phyloP scores from a whole-genome alignment of 1,284 basidiomycete genomes.

The Jaminaea rosea region DNA sequence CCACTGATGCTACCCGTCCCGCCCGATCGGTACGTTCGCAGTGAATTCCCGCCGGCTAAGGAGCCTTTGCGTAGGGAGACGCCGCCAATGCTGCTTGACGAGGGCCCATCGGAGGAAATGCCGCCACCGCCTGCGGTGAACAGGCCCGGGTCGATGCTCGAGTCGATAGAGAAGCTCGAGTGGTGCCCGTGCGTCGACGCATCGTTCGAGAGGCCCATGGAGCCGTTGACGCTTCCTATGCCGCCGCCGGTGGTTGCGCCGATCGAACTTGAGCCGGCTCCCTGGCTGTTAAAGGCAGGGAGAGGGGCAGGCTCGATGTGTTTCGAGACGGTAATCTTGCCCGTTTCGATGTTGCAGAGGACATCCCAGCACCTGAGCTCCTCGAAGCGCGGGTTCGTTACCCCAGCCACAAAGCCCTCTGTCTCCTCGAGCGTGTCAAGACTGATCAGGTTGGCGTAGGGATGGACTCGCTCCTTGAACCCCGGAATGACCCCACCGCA shows the following conservation, averaged over 20 bases:
- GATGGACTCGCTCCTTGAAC: slow-evolving; percentile 79
- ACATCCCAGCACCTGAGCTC: slow-evolving; percentile 80
- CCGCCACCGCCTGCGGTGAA: too few relatives aligned
- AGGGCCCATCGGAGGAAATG: too few relatives aligned
- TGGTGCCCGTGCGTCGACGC: too few relatives aligned
- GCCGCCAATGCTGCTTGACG: too few relatives aligned
- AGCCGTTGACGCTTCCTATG: slow-evolving; percentile 4
- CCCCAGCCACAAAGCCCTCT: slow-evolving; percentile 88
- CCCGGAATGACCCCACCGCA: slow-evolving; percentile 69
- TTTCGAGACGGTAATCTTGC: slow-evolving; percentile 73
- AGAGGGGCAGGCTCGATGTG: slow-evolving; percentile 56
- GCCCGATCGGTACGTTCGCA: slow-evolving; percentile 1
- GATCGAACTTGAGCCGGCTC: background rate
- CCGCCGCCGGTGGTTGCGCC: slow-evolving; percentile 8
- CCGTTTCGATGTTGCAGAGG: slow-evolving; percentile 76
- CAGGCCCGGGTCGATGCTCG: too few relatives aligned
- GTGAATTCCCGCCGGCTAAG: slow-evolving; percentile 21
- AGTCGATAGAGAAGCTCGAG: too few relatives aligned
- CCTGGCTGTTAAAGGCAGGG: background rate
- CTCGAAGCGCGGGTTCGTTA: slow-evolving; percentile 92
- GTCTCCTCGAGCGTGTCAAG: slow-evolving; percentile 80
- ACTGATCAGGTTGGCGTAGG: slow-evolving; percentile 81
- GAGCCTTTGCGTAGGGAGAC: too few relatives aligned
- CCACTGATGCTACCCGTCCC: background rate
- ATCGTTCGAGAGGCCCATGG: background rate